These are phyloP conservation scores for Ganoderma lingzhi DNA, from an alignment of 1,284 basidiomycete species.

Conservation along the genomic window DNA sequence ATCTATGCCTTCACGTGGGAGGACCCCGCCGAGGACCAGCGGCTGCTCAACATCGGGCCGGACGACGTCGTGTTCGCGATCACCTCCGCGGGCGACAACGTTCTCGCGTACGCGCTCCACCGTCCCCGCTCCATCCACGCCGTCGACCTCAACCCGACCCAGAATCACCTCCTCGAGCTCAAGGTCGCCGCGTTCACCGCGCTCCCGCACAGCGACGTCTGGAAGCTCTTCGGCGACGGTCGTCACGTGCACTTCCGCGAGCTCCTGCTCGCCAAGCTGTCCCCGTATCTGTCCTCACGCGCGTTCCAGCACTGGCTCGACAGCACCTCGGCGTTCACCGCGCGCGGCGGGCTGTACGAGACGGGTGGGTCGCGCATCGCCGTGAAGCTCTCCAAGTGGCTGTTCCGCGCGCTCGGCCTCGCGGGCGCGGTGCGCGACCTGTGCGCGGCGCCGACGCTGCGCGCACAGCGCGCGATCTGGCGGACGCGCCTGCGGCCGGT, in stretches of 20 bases:
- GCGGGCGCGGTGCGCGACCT: constrained; percentile 25
- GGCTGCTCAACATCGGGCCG: constrained; percentile 30
- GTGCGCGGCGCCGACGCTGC: constrained; percentile 27
- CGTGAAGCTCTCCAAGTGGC: constrained; percentile 34
- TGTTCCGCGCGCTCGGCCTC: constrained; percentile 30
- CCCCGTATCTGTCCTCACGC: constrained; percentile 35
- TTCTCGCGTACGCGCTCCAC: constrained; percentile 32
- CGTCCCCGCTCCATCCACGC: constrained; percentile 33
- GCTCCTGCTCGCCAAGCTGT: constrained; percentile 31
- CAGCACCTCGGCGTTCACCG: constrained; percentile 26
- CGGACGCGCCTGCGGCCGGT: constrained; percentile 29
- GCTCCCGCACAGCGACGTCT: constrained; percentile 29
- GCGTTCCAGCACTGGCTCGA: constrained; percentile 36
- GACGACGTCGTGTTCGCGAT: constrained; percentile 37
- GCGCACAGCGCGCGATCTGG: constrained; percentile 33
- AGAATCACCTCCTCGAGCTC: constrained; percentile 36
- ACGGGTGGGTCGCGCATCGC: constrained; percentile 35
- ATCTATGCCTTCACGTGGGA: constrained; percentile 37
- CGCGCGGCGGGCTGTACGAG: constrained; percentile 33
- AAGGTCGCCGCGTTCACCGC: constrained; percentile 34
- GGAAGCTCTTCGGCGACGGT: constrained; percentile 34
- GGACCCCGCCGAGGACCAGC: constrained; percentile 35
- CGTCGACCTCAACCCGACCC: constrained; percentile 35
- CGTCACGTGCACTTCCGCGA: constrained; percentile 29
- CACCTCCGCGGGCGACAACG: constrained; percentile 35